Percentiles rank a stretch among this genome's conserved stretches.
These are phyloP conservation scores for Lindgomyces ingoldianus DNA, from an alignment of 495 filamentous ascomycete genomes.

Conservation along the genomic window DNA sequence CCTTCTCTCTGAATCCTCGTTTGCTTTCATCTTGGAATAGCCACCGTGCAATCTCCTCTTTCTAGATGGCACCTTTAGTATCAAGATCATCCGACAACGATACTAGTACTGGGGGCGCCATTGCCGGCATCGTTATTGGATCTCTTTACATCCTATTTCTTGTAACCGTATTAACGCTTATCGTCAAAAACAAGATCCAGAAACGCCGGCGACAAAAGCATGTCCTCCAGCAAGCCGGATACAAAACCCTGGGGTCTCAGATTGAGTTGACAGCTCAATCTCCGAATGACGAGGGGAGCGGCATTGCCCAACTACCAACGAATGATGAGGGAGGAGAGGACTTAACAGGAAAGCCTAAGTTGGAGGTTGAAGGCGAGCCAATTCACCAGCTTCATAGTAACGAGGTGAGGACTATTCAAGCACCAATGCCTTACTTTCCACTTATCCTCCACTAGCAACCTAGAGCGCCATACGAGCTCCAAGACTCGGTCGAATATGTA, in stretches of 20 bases:
- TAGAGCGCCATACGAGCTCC: neutral
- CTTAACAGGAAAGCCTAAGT: neutral
- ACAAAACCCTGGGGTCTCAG: neutral
- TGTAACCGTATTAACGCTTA: neutral
- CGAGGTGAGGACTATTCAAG: neutral
- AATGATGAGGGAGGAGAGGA: neutral
- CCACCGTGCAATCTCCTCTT: too few species aligned
- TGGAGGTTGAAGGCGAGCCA: slow-evolving; percentile 1
- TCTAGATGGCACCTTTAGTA: too few species aligned
- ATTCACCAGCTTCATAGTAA: neutral
- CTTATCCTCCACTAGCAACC: neutral
- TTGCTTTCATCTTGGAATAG: neutral
- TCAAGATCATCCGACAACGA: too few species aligned
- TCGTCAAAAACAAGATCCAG: neutral
- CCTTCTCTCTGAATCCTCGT: neutral
- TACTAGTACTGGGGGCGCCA: neutral
- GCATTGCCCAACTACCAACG: neutral
- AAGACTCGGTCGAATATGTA: neutral
- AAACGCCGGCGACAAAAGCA: neutral
- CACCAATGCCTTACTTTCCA: neutral
- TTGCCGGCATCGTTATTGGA: neutral
- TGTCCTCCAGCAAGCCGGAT: neutral
- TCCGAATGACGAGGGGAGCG: neutral
- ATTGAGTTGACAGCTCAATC: neutral
- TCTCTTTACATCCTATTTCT: slow-evolving; percentile 1